A percentile compares a stretch with the other conserved stretches of the same genome.
Evolutionary conservation across 140 eudicot species (phyloP).

Genomic region (Flaveria floridana): DNA sequence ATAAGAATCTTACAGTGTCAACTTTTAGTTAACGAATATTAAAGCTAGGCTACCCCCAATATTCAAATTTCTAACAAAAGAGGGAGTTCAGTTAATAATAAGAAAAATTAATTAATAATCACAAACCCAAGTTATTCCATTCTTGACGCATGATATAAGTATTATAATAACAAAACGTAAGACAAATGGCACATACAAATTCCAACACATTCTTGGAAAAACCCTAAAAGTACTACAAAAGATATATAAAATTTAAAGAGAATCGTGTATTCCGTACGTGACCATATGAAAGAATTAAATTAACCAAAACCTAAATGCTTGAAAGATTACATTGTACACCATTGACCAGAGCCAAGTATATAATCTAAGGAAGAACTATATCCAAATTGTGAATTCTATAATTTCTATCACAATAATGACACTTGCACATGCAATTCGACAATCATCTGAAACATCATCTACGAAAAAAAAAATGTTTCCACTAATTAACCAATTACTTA

Average conservation of each 20-base stretch:
- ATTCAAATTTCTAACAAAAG: not conserved
- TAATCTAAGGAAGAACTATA: not conserved
- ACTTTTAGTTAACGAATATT: not conserved
- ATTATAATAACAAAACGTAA: conserved; percentile 19
- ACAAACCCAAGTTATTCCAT: not conserved
- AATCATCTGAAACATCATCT: not conserved
- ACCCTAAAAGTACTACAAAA: conserved; percentile 21
- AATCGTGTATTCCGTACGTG: not conserved
- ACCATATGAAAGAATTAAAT: not conserved
- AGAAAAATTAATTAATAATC: not conserved
- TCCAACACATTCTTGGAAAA: conserved; percentile 35
- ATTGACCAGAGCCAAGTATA: not conserved
- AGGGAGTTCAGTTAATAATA: not conserved
- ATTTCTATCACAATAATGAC: not conserved
- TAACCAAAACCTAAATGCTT: not conserved
- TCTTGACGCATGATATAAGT: not conserved
- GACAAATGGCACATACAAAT: conserved; percentile 35
- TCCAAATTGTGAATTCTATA: not conserved
- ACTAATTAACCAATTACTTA: not conserved
- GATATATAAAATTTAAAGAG: not conserved
- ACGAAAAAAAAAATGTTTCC: not conserved
- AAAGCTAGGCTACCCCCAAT: not conserved
- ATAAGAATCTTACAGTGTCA: not conserved
- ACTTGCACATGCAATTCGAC: not conserved
- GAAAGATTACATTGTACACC: not conserved